Evolutionary conservation across 176 grass and related monocot species (phyloP).

Genomic region (Hordeum marinum): DNA sequence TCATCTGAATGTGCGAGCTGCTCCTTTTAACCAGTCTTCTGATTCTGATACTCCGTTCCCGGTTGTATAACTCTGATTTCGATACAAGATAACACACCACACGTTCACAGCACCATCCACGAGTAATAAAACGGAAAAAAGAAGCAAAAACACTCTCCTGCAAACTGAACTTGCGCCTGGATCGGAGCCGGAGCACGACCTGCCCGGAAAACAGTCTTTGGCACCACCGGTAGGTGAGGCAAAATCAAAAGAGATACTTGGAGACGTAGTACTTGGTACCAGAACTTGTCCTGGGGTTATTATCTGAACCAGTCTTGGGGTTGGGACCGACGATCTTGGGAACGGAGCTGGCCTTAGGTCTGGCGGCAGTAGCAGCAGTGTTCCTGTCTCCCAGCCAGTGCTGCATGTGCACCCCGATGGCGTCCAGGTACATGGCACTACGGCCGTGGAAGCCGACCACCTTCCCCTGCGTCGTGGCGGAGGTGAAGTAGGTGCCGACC

Average conservation of each 20-base stretch:
- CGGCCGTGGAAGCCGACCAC: conserved; percentile 92
- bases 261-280: conserved; percentile 44
- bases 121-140: neutral
- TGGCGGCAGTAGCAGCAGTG: neutral
- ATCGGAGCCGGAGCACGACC: too few relatives aligned
- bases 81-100: too few relatives aligned
- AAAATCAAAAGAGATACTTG: conserved; percentile 55
- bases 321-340: neutral
- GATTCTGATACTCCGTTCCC: too few relatives aligned
- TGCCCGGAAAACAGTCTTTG: neutral
- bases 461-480: conserved; percentile 64
- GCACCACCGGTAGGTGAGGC: neutral
- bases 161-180: neutral
- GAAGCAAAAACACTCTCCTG: neutral
- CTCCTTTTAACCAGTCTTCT: too few relatives aligned
- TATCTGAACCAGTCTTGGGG: neutral
- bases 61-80: too few relatives aligned
- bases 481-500: conserved; percentile 68
- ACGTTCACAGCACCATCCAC: too few relatives aligned
- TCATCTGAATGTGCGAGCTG: too few relatives aligned
- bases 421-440: conserved; percentile 66
- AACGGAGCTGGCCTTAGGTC: conserved; percentile 16
- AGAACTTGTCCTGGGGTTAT: neutral
- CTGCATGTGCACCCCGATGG: conserved; percentile 90
- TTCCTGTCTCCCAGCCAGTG: conserved; percentile 79